A percentile compares a stretch with the other conserved stretches of the same genome.
Evolutionary conservation across 129 eudicot species (phyloP).

Genomic region (Dittrichia graveolens): DNA sequence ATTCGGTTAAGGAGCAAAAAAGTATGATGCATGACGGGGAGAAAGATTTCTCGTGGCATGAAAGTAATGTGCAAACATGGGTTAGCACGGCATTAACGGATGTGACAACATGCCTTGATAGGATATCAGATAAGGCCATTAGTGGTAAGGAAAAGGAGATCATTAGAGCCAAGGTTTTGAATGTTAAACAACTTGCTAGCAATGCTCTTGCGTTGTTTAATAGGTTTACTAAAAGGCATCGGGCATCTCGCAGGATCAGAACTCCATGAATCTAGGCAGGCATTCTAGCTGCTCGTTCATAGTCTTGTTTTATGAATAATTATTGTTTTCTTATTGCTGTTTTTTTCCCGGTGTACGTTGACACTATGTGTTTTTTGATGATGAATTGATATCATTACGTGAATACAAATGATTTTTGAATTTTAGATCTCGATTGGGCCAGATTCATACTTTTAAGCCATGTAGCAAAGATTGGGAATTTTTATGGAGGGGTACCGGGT

Average conservation of each 20-base stretch:
- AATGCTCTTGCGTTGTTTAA: constrained; percentile 70
- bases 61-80: constrained; percentile 73
- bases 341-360: not conserved
- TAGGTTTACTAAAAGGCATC: constrained; percentile 56
- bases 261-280: constrained; percentile 28
- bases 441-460: not conserved
- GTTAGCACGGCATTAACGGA: constrained; percentile 77
- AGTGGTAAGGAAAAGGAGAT: constrained; percentile 57
- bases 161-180: constrained; percentile 57
- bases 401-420: constrained; percentile 36
- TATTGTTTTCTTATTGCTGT: constrained; percentile 18
- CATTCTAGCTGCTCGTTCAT: not conserved
- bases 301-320: constrained; percentile 9
- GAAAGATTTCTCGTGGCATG: constrained; percentile 62
- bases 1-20: constrained; percentile 55
- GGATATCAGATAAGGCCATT: constrained; percentile 49
- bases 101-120: constrained; percentile 55
- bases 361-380: constrained; percentile 21
- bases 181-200: constrained; percentile 66
- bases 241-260: constrained; percentile 45
- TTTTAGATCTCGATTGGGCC: constrained; percentile 18
- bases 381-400: constrained; percentile 7
- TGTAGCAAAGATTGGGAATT: no score
- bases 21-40: constrained; percentile 40
- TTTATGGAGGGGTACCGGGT: no score